Conservation (phyloP, 78 protist genomes). For the Emiliania huxleyi region DNA sequence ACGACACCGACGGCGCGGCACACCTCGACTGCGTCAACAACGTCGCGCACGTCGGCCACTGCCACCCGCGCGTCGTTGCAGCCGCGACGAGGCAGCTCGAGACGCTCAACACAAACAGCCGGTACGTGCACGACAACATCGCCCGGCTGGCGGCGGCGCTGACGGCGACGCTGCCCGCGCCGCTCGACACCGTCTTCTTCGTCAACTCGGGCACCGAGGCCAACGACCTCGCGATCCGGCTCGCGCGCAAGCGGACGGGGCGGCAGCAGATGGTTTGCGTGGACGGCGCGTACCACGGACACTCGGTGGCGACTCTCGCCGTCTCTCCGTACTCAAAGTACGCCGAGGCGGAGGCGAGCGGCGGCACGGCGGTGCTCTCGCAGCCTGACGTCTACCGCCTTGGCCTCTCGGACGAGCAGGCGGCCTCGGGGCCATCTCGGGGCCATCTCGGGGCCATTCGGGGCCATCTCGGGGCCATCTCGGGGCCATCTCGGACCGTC, state of each 20-base stretch:
- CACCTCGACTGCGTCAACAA: conserved; percentile 69
- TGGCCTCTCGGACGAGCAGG: background rate
- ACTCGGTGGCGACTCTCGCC: conserved; percentile 19
- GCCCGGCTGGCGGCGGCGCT: conserved; percentile 34
- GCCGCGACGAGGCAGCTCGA: conserved; percentile 53
- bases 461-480: too few relatives aligned
- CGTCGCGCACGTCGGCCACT: conserved; percentile 74
- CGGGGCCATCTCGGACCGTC: too few relatives aligned
- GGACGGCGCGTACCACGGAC: conserved; percentile 80
- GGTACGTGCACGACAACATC: conserved; percentile 59
- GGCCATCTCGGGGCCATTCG: too few relatives aligned
- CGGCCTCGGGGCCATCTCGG: background rate
- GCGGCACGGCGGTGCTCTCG: background rate
- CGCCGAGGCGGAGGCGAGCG: background rate
- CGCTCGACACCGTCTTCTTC: conserved; percentile 39
- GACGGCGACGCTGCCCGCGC: conserved; percentile 43
- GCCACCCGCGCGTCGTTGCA: conserved; percentile 63
- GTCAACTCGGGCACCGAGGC: conserved; percentile 88
- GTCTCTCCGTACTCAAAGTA: conserved; percentile 30
- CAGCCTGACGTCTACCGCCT: background rate
- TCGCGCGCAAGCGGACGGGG: conserved; percentile 66
- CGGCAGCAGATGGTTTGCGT: conserved; percentile 31
- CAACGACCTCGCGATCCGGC: conserved; percentile 80
- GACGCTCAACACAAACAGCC: conserved; percentile 67
- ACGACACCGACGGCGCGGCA: conserved; percentile 28